Percentiles rank a stretch among this genome's conserved stretches.
Conservation (phyloP, 2,329 filamentous ascomycete species). For the Aspergillus pseudoterreus region DNA sequence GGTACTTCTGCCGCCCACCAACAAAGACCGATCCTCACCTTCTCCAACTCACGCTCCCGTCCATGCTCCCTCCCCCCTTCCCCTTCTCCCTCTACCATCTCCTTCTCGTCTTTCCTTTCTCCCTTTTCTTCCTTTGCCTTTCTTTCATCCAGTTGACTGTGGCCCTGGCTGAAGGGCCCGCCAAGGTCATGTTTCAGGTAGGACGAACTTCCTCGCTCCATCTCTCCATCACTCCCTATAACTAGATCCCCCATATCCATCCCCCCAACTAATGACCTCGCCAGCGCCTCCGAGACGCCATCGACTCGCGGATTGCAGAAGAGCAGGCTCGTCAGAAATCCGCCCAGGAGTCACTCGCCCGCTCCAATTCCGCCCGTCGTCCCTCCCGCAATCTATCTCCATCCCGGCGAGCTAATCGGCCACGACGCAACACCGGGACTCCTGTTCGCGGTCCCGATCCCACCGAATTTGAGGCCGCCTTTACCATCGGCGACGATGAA, state of each 20-base stretch:
- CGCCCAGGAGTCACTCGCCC: constrained; percentile 40
- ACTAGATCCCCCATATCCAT: not conserved
- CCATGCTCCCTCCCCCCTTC: constrained; percentile 7
- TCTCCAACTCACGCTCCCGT: not conserved
- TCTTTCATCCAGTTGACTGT: constrained; percentile 9
- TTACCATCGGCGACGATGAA: constrained; percentile 81
- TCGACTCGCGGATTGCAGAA: constrained; percentile 84
- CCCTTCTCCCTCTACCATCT: constrained; percentile 10
- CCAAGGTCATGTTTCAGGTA: constrained; percentile 32
- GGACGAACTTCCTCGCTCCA: not conserved
- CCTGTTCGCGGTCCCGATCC: constrained; percentile 69
- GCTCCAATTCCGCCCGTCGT: constrained; percentile 44
- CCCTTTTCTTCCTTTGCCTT: constrained; percentile 10
- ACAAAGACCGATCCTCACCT: not conserved
- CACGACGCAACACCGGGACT: constrained; percentile 33
- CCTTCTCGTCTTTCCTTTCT: constrained; percentile 8
- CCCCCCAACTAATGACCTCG: not conserved
- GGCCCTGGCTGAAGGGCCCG: constrained; percentile 18
- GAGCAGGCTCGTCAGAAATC: constrained; percentile 77
- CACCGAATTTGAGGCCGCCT: constrained; percentile 80
- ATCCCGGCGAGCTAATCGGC: constrained; percentile 26
- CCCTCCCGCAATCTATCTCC: constrained; percentile 25
- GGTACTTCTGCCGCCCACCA: too few relatives aligned
- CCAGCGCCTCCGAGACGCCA: constrained; percentile 77
- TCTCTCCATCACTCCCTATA: not conserved